Conservation (phyloP, 495 filamentous ascomycete species). For the Aspergillus sclerotioniger region DNA sequence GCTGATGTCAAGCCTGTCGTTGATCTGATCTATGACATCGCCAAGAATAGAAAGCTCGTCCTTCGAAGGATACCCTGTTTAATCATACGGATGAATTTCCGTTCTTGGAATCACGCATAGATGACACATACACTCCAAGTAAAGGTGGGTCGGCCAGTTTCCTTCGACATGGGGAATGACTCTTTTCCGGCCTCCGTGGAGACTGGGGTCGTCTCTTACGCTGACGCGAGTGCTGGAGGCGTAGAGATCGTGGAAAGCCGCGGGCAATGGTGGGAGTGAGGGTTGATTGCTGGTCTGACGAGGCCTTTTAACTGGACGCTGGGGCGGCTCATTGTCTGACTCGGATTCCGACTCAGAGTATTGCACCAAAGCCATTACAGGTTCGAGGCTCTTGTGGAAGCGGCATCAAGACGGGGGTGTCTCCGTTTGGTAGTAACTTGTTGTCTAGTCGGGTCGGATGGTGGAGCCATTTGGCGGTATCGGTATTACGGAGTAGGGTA, state of each 20-base stretch:
- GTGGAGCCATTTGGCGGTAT: not conserved
- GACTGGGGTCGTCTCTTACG: constrained; percentile 72
- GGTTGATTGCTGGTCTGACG: constrained; percentile 10
- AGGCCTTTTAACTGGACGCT: constrained; percentile 28
- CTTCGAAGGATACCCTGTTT: constrained; percentile 67
- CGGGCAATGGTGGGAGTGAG: constrained; percentile 75
- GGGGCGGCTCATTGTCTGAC: constrained; percentile 29
- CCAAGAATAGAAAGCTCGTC: constrained; percentile 54
- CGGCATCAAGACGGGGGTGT: not conserved
- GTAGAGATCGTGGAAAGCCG: constrained; percentile 85
- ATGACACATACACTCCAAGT: constrained; percentile 79
- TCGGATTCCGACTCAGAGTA: constrained; percentile 69
- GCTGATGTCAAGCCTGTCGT: constrained; percentile 16
- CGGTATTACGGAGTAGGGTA: not conserved
- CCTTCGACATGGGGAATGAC: constrained; percentile 81
- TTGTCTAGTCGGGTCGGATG: not conserved
- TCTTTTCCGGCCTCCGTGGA: constrained; percentile 82
- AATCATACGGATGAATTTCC: constrained; percentile 27
- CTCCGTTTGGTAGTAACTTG: not conserved
- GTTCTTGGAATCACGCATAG: constrained; percentile 2
- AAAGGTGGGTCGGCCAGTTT: constrained; percentile 90
- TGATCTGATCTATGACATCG: constrained; percentile 47
- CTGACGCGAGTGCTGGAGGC: constrained; percentile 69
- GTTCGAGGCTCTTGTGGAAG: not conserved
- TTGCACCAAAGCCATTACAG: constrained; percentile 64